Conservation (phyloP, 75 land plant species). For the Picea sitchensis region DNA sequence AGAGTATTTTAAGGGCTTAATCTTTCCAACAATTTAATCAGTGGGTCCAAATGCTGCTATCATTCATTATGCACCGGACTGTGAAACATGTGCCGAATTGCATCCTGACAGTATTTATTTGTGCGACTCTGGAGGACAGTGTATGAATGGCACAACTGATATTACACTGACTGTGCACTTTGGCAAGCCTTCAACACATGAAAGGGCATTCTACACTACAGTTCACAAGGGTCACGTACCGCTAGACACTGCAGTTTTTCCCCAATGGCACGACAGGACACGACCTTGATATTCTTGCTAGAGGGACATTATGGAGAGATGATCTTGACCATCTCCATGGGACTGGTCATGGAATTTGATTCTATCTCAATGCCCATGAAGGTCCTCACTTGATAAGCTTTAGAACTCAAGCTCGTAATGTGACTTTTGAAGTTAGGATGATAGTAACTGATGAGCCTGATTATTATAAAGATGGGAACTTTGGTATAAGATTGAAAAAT, state of each 20-base stretch:
- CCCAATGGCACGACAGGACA: conserved; percentile 97
- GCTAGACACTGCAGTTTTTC: conserved; percentile 78
- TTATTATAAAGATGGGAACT: conserved; percentile 96
- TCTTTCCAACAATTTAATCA: conserved; percentile 95
- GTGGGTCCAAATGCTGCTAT: conserved; percentile 98
- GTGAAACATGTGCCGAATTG: conserved; percentile 72
- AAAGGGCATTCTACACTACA: conserved; percentile 87
- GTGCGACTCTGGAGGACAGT: conserved; percentile 99
- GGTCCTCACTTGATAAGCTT: conserved; percentile 97
- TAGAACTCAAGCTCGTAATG: conserved; percentile 85
- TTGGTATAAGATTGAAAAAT: conserved; percentile 96
- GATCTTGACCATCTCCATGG: conserved; percentile 98
- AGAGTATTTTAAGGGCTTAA: conserved; percentile 92
- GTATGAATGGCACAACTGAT: conserved; percentile 97
- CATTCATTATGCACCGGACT: conserved; percentile 83
- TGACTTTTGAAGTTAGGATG: conserved; percentile 87
- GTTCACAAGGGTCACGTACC: conserved; percentile 97
- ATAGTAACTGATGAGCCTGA: conserved; percentile 99
- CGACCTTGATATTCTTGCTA: conserved; percentile 89
- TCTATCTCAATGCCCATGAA: conserved; percentile 98
- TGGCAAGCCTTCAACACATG: conserved; percentile 92
- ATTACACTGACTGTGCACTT: conserved; percentile 96
- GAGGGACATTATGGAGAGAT: conserved; percentile 85
- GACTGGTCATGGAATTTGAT: conserved; percentile 99
- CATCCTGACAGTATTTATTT: conserved; percentile 89